phyloP scores from a whole-genome alignment of 2,329 filamentous ascomycete species.

The Trichoderma endophyticum region DNA sequence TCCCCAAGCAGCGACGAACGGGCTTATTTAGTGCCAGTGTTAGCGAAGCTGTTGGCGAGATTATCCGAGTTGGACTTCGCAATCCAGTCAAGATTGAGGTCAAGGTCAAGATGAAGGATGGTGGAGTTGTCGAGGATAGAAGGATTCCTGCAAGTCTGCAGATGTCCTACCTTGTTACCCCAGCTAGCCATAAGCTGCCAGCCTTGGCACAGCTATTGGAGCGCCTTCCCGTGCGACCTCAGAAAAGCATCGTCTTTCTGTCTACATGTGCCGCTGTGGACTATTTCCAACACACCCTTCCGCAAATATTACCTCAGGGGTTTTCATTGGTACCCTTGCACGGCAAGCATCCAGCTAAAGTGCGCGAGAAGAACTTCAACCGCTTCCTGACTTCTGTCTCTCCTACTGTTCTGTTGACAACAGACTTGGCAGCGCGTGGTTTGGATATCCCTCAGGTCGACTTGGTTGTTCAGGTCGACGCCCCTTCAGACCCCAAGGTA shows the following conservation, averaged over 20 bases:
- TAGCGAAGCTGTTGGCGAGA: constrained; percentile 90
- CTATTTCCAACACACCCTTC: constrained; percentile 82
- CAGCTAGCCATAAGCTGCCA: constrained; percentile 76
- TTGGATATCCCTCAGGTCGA: constrained; percentile 91
- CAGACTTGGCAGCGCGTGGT: constrained; percentile 85
- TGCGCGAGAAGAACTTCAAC: constrained; percentile 82
- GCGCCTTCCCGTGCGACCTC: constrained; percentile 67
- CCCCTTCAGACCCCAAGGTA: constrained; percentile 79
- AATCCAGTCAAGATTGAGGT: constrained; percentile 96
- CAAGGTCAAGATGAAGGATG: constrained; percentile 74
- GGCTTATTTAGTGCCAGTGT: constrained; percentile 94
- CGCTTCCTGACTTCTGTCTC: constrained; percentile 72
- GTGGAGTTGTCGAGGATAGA: constrained; percentile 69
- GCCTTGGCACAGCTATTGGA: constrained; percentile 68
- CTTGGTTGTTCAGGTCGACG: constrained; percentile 84
- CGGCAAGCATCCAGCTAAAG: constrained; percentile 85
- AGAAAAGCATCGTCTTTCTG: constrained; percentile 86
- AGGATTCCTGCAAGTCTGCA: constrained; percentile 88
- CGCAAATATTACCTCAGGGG: constrained; percentile 63
- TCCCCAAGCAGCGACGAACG: constrained; percentile 91
- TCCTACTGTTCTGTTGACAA: constrained; percentile 82
- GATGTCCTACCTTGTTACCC: constrained; percentile 78
- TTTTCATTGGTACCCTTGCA: constrained; percentile 79
- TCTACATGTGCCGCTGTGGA: constrained; percentile 94
- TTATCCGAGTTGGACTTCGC: constrained; percentile 84